Evolutionary conservation across 805 yeast species (phyloP).

Genomic region (Wickerhamiella brachini): DNA sequence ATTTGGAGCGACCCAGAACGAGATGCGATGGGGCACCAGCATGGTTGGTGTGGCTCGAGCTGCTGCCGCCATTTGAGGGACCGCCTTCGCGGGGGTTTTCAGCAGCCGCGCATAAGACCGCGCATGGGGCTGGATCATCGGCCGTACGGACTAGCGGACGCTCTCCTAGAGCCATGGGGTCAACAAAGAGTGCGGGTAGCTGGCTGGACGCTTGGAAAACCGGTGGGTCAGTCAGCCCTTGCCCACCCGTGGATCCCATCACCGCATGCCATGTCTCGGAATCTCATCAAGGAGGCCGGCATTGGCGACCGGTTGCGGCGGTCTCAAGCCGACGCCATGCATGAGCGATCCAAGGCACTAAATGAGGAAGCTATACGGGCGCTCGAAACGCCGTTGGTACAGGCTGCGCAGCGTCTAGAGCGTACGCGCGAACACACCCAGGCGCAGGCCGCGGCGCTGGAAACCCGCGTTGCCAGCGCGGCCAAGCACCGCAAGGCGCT

Average conservation of each 20-base stretch:
- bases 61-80: not conserved
- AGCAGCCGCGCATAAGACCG: not conserved
- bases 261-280: not conserved
- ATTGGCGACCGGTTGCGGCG: conserved; percentile 8
- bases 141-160: not conserved
- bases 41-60: too few species aligned
- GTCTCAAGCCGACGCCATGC: conserved; percentile 6
- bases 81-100: not conserved
- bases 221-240: too few species aligned
- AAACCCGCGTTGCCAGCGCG: conserved; percentile 4
- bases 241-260: not conserved
- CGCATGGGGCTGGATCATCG: not conserved
- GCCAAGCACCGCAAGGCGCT: not conserved
- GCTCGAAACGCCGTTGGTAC: conserved; percentile 16
- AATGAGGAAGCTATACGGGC: conserved; percentile 9
- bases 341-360: conserved; percentile 7
- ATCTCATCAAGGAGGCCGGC: conserved; percentile 4
- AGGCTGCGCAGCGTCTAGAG: conserved; percentile 16
- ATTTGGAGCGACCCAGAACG: not conserved
- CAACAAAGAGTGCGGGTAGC: too few species aligned
- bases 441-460: conserved; percentile 8
- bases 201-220: too few species aligned
- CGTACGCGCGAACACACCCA: conserved; percentile 11
- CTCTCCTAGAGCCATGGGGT: not conserved
- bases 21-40: not conserved